Evolutionary conservation across 345 rosid species (phyloP), one percentile per base, ranked within the genome.

Genomic region (Syzygium grande): DNA sequence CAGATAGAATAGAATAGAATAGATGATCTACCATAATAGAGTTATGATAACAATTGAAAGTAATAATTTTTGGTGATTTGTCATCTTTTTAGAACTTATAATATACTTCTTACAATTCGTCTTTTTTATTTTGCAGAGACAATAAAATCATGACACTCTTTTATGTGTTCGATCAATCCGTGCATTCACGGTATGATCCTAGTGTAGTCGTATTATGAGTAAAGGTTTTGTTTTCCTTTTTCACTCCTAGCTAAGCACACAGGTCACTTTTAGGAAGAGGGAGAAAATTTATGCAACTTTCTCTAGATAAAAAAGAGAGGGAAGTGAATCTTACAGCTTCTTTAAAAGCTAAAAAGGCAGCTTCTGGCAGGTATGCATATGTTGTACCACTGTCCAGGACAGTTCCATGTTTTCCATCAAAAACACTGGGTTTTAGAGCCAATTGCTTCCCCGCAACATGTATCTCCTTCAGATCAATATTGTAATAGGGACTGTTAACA

Each of bases 401-500:
- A 38, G 97, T 94, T 84, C 98, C 98, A 54, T 93, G 91, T 88
- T 94, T 97, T 84, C 93, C 96, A 87, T 96, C 95, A 91, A 98
- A 96, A 63, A 94, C 91, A 23, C 85, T 91, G 9, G 97, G 89
- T 78, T 92, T 91, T 34, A 98, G 68, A 87, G 92, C 91, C 91
- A 98, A 91, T 86, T 87, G 90, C 95, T 96, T 96, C 91, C 99
- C 99, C 78, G 95, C 99, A 63, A 96, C 96, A 91, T 93, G 96
- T 87, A 98, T 92, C 93, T 92, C 99, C 95, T 91, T 98, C 97
- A 96, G 94, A 92, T 96, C 95, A 90, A 97, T 92, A 91, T 98
- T 98, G 96, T 98, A 98, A 94, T 96, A 98, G 90, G 96, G 97
- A 96, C 99, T 96, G 99, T 97, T 95, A 94, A 97, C 98, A 97